Base-by-base conservation (phyloP, 176 grass and related monocot genomes). In the Poa pratensis region DNA sequence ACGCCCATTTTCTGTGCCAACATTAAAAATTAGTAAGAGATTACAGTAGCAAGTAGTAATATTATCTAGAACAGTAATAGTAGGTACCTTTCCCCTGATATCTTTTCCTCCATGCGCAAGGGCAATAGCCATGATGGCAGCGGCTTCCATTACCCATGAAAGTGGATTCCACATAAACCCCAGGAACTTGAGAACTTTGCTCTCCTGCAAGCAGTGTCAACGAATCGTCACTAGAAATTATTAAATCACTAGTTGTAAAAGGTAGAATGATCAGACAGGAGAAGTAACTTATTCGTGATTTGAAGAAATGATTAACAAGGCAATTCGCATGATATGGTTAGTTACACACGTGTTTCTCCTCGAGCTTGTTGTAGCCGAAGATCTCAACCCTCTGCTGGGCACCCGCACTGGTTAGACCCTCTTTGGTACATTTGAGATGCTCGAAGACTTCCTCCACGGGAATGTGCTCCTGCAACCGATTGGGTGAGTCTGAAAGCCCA, bases 121-220 rank as follows among this genome's bases (percentile, higher is more conserved):
- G 27, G 89, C 92, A 19, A 91, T 94, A 15, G 92, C 92, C 89
- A 94, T 94, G 37, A 94, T 76, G 9, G 92, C 92, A 5, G 92
- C 89, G 1, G 79, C 79, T 43, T 94, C 92, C 92, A 94, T 94
- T 27, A 94, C 92, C 92, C 92, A 94, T 3, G 92, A 94, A 28
- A 94, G 87, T 2, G 89, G 89, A 50, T 94, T 94, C 92, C 92
- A 94, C 92, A 91, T 94, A 50, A 94, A 94, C 3, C 84, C 87
- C 18, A 94, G 88, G 83, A 91, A 94, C 69, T 94, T 94, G 82
- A 94, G 92, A 20, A 94, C 14, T 83, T 94, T 94, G 77, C 82
- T 94, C 69, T 94, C 92, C 92, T 94, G 82, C 49, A 53, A 24
- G 75, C 71, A 65, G 23, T 5, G 18, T 18, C 12, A 32, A 30